Evolutionary conservation across 1,284 basidiomycete genomes (phyloP).

Genomic region (Veloporphyrellus conicus): DNA sequence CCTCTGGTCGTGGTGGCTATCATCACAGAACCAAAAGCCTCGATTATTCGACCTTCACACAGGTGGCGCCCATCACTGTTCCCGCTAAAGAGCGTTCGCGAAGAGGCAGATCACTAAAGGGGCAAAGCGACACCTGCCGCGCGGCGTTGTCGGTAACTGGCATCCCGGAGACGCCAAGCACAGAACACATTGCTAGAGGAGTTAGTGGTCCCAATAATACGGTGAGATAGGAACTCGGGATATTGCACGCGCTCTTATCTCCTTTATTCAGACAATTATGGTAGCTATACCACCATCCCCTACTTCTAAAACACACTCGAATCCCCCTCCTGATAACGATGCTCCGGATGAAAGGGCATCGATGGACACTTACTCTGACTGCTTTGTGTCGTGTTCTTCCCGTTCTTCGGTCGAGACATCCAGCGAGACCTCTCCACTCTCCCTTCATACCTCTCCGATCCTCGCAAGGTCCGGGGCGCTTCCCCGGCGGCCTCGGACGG

Average conservation of each 20-base stretch:
- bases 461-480: background rate
- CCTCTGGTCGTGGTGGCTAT: background rate
- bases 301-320: background rate
- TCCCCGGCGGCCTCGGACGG: constrained; percentile 3
- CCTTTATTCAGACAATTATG: constrained; percentile 2
- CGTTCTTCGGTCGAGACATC: background rate
- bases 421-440: background rate
- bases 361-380: background rate
- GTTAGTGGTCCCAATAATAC: background rate
- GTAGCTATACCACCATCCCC: background rate
- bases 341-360: background rate
- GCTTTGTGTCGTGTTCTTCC: background rate
- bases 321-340: background rate
- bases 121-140: background rate
- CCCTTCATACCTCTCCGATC: background rate
- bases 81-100: background rate
- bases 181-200: too few relatives aligned
- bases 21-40: constrained; percentile 18
- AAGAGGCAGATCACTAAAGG: constrained; percentile 14
- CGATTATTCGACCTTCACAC: constrained; percentile 6
- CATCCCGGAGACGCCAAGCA: background rate
- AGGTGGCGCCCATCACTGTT: background rate
- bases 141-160: background rate
- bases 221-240: constrained; percentile 9
- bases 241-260: constrained; percentile 6